A percentile compares a stretch with the other conserved stretches of the same genome.
These are phyloP conservation scores for Erodium maritimum DNA, from an alignment of 345 rosid species.

Conservation along the genomic window DNA sequence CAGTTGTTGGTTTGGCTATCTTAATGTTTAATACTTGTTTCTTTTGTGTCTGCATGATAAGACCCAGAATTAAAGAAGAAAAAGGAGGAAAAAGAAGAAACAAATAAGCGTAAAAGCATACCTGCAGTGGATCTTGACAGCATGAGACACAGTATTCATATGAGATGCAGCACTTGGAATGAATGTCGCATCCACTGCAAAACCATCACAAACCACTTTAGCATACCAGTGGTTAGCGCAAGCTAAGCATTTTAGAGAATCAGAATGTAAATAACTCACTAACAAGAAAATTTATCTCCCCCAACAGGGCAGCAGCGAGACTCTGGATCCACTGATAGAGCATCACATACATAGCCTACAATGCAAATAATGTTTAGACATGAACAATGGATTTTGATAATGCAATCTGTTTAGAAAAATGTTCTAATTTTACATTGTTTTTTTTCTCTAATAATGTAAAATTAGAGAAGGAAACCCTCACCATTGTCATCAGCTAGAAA, in stretches of 20 bases:
- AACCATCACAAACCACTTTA: constrained; percentile 5
- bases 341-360: constrained; percentile 80
- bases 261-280: constrained; percentile 43
- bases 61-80: constrained; percentile 1
- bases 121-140: constrained; percentile 65
- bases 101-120: constrained; percentile 17
- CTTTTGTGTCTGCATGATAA: constrained; percentile 40
- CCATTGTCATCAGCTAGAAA: constrained; percentile 72
- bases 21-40: constrained; percentile 49
- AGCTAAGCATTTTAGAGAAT: constrained; percentile 3
- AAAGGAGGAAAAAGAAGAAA: background rate
- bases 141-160: constrained; percentile 91
- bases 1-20: constrained; percentile 70
- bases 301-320: constrained; percentile 71
- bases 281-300: constrained; percentile 86
- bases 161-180: constrained; percentile 70
- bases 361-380: background rate
- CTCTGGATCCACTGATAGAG: constrained; percentile 56
- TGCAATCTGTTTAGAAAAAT: background rate
- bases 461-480: constrained; percentile 10
- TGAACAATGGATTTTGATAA: background rate
- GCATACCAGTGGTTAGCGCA: background rate
- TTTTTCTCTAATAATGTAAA: no score
- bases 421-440: no score
- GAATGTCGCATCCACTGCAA: constrained; percentile 64